phyloP scores from a whole-genome alignment of 2,329 filamentous ascomycete genomes.

The Graphium sp. region DNA sequence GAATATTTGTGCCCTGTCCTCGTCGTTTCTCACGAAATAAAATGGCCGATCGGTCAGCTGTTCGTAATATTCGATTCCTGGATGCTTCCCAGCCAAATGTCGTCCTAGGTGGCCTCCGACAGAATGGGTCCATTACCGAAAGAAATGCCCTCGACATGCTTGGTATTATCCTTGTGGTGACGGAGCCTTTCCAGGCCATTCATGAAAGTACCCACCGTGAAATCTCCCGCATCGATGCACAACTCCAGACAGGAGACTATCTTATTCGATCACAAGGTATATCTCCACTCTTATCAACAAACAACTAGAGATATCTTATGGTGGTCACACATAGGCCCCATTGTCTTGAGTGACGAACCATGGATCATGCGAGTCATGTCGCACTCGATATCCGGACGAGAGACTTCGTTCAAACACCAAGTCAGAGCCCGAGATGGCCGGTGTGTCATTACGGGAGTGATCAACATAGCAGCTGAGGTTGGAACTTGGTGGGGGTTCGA shows the following conservation, averaged over 20 bases:
- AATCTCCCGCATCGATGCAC: background rate
- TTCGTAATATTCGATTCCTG: background rate
- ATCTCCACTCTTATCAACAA: background rate
- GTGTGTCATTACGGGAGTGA: slow-evolving; percentile 1
- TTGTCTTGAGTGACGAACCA: background rate
- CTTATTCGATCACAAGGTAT: background rate
- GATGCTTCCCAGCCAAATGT: background rate
- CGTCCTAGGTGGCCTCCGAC: background rate
- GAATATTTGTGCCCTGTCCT: too few relatives aligned
- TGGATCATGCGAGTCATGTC: background rate
- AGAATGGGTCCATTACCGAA: background rate
- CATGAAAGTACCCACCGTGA: background rate
- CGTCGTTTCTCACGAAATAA: too few relatives aligned
- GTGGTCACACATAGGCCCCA: background rate
- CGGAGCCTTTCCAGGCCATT: background rate
- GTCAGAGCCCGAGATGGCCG: background rate
- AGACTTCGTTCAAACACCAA: background rate
- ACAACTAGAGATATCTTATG: background rate
- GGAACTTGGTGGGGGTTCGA: slow-evolving; percentile 9
- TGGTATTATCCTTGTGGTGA: background rate
- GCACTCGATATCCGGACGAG: background rate
- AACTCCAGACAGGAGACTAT: background rate
- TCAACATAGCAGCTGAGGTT: background rate
- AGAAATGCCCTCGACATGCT: background rate
- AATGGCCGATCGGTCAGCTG: background rate